phyloP scores from a whole-genome alignment of 495 filamentous ascomycete species.

The Aspergillus carlsbadensis region DNA sequence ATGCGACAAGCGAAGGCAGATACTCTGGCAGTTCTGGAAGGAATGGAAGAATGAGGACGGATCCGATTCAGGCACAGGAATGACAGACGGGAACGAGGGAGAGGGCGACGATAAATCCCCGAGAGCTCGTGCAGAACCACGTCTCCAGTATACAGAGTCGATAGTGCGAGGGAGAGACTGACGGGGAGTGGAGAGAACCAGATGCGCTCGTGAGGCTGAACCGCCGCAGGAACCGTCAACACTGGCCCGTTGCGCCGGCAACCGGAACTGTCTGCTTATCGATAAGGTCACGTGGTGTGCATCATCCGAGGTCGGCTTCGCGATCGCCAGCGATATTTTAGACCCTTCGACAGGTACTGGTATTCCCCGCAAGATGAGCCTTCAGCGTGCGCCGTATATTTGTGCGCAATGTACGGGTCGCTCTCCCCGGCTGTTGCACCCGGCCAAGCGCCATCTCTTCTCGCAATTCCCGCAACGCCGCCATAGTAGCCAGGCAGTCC shows the following conservation, averaged over 20 bases:
- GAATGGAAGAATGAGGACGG: constrained; percentile 5
- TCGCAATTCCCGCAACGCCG: constrained; percentile 22
- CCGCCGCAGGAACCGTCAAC: constrained; percentile 21
- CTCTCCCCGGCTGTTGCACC: constrained; percentile 13
- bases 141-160: neutral
- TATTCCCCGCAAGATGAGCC: constrained; percentile 22
- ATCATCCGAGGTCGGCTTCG: neutral
- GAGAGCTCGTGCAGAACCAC: constrained; percentile 9
- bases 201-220: constrained; percentile 6
- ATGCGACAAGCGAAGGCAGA: constrained; percentile 23
- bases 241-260: constrained; percentile 31
- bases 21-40: neutral
- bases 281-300: constrained; percentile 33
- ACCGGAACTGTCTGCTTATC: constrained; percentile 12
- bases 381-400: constrained; percentile 28
- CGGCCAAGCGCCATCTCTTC: constrained; percentile 1
- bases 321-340: no score
- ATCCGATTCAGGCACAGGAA: neutral
- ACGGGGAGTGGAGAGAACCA: constrained; percentile 2
- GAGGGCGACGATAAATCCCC: neutral
- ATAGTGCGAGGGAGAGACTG: neutral
- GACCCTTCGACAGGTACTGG: neutral
- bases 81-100: constrained; percentile 18
- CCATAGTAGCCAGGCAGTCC: constrained; percentile 33
- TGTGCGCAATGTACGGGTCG: constrained; percentile 36